phyloP scores from a whole-genome alignment of 495 filamentous ascomycete species.

The Stereocaulon alpinum region DNA sequence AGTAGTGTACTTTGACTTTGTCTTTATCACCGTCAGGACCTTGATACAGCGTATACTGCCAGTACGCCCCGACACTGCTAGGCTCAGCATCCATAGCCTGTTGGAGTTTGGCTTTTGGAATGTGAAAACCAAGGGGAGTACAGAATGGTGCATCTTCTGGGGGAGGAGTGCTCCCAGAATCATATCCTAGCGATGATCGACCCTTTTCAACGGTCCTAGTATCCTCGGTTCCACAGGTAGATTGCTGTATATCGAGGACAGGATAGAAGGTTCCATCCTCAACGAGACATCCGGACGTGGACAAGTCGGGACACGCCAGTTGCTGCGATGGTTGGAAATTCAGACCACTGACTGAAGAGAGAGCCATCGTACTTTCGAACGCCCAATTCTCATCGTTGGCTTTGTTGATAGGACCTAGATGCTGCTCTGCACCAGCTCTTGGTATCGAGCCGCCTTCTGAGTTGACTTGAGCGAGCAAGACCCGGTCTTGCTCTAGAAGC shows the following conservation, averaged over 20 bases:
- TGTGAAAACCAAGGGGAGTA: constrained; percentile 20
- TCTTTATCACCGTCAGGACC: constrained; percentile 33
- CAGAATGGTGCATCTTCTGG: background rate
- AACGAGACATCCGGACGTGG: background rate
- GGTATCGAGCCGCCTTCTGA: no score
- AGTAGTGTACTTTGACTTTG: constrained; percentile 62
- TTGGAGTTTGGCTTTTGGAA: constrained; percentile 14
- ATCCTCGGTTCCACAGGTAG: background rate
- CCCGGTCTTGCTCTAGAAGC: no score
- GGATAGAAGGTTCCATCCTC: background rate
- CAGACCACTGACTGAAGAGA: background rate
- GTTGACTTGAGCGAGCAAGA: no score
- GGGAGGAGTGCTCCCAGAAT: background rate
- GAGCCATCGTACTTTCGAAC: background rate
- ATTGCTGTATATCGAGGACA: background rate
- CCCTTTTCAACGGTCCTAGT: background rate
- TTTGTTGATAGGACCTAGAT: background rate
- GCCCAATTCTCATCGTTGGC: background rate
- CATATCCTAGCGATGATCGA: background rate
- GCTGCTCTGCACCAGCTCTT: background rate
- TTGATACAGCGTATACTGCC: constrained; percentile 57
- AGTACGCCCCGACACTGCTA: constrained; percentile 28
- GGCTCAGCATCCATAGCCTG: constrained; percentile 11
- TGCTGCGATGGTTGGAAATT: background rate
- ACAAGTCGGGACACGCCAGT: background rate